phyloP scores from a whole-genome alignment of 177 flowering plant species.

The Vitis hybrid region DNA sequence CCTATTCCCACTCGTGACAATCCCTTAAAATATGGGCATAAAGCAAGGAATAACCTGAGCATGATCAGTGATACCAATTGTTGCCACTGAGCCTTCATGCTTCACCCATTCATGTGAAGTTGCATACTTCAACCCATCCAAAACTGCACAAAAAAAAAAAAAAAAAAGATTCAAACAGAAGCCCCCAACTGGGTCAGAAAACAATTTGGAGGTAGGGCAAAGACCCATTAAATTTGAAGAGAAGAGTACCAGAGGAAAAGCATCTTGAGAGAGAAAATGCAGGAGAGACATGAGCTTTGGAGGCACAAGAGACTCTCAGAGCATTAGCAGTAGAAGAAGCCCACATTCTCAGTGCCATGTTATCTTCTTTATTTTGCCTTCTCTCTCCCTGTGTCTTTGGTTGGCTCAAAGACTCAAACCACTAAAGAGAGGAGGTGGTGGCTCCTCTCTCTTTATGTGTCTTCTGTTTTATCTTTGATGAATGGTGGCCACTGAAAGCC shows the following conservation, averaged over 20 bases:
- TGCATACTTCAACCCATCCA: conserved; percentile 89
- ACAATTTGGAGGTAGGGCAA: not conserved
- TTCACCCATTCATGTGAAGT: conserved; percentile 98
- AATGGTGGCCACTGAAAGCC: conserved; percentile 65
- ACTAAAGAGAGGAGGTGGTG: not conserved
- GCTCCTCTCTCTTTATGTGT: conserved; percentile 2
- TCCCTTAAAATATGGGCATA: not conserved
- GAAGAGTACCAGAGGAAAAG: conserved; percentile 79
- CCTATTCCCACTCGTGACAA: too few relatives aligned
- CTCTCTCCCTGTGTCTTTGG: conserved; percentile 8
- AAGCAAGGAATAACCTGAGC: conserved; percentile 69
- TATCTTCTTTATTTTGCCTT: conserved; percentile 2
- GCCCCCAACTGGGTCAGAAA: not conserved
- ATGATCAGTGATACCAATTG: conserved; percentile 94
- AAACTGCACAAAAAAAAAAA: conserved; percentile 62
- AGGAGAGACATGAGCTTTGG: conserved; percentile 40
- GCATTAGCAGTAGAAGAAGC: conserved; percentile 97
- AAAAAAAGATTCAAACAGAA: not conserved
- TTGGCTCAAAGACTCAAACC: not conserved
- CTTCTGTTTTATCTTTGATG: conserved; percentile 47
- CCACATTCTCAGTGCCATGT: conserved; percentile 93
- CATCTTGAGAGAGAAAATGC: conserved; percentile 70
- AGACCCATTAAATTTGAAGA: not conserved
- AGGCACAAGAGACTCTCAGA: conserved; percentile 55
- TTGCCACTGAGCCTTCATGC: conserved; percentile 89